Evolutionary conservation across 768 basidiomycete genomes (phyloP).

Genomic region (Boletus barrowsii): DNA sequence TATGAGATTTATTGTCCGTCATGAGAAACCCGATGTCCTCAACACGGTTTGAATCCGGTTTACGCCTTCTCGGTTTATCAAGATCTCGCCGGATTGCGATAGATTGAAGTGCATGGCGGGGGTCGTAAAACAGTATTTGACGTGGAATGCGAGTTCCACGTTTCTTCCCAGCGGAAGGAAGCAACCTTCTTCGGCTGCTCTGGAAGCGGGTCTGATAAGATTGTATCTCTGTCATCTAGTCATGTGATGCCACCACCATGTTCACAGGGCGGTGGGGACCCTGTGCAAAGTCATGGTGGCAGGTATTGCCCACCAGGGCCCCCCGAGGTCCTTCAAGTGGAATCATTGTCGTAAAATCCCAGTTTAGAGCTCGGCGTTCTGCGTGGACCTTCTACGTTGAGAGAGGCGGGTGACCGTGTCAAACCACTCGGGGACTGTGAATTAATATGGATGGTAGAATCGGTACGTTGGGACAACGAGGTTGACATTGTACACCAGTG

Average conservation of each 20-base stretch:
- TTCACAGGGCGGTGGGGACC: background rate
- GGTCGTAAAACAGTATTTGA: background rate
- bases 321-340: no score
- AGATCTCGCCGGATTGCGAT: background rate
- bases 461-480: no score
- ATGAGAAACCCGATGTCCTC: background rate
- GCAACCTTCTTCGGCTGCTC: no score
- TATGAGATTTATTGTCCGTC: background rate
- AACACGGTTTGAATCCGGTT: background rate
- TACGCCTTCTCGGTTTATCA: background rate
- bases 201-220: background rate
- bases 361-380: background rate
- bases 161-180: background rate
- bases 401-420: background rate
- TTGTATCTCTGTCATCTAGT: background rate
- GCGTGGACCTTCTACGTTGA: background rate
- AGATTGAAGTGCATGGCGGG: background rate
- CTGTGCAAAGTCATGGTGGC: background rate
- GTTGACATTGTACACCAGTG: no score
- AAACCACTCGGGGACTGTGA: background rate
- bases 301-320: no score
- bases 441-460: no score
- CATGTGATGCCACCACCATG: background rate
- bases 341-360: no score
- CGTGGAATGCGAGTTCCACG: background rate